Evolutionary conservation across 768 basidiomycete species (phyloP), one percentile per base, ranked within the genome.

Genomic region (Kwoniella mangroviensis): DNA sequence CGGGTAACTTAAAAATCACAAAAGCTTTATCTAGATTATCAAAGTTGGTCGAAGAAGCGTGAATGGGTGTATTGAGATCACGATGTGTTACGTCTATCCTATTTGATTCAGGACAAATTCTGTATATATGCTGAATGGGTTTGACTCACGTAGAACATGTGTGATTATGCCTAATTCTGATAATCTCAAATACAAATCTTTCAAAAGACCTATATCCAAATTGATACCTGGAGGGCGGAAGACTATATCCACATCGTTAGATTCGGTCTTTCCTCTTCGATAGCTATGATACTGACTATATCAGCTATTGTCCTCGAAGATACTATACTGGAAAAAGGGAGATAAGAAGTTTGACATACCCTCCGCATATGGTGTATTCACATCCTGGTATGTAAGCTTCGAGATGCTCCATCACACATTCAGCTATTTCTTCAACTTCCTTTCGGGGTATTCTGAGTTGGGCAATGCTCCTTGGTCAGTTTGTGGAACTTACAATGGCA

Each of bases 181-280:
- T 4, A 82, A 67, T 4, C 77, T 69, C 19, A 74, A 84, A 12
- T 92, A 85, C 5, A 95, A 83, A 67, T 84, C 86, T 68, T 87
- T 85, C 73, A 90, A 88, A 1, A 94, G 84, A 3, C 87, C 89
- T 68, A 87, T 88, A n/a, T 90, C 86, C 55, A 87, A 85, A 10
- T 74, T 79, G 80, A 82, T 34, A 77, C 84, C 86, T 0, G 87
- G 85, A 76, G 94, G 92, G 43, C 90, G 91, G 78, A 96, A 90
- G 1, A 97, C 88, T 66, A 98, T 91, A 76, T 98, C 94, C 40
- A 94, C 89, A 78, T 97, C 94, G 75, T 91, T 92, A 77, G 90
- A 92, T 69, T 88, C 83, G 2, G 84, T 76, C 80, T 96, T 96
- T 1, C 94, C 94, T 65, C 94, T 85, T 34, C 95, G 88, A 83